Percentiles rank a stretch among this genome's conserved stretches.
phyloP scores from a whole-genome alignment of 768 basidiomycete species.

The Russula olivacea region DNA sequence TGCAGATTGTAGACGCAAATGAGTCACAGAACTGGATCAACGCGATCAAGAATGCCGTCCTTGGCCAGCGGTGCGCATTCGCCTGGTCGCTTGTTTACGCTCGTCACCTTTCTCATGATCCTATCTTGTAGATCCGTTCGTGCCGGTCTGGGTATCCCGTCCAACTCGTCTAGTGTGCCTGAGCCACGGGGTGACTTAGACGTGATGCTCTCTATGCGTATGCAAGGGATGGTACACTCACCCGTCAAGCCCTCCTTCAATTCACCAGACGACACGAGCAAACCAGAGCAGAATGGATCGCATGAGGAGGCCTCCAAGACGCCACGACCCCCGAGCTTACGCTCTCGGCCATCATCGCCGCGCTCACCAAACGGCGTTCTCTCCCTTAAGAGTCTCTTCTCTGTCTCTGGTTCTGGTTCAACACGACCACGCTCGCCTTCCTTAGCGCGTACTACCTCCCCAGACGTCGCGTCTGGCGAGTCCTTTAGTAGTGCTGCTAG shows the following conservation, averaged over 20 bases:
- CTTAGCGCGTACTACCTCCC: slow-evolving; percentile 32
- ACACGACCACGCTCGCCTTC: slow-evolving; percentile 54
- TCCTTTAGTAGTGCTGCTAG: slow-evolving; percentile 53
- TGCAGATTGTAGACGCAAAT: slow-evolving; percentile 54
- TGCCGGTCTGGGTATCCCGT: slow-evolving; percentile 53
- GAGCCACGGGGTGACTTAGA: slow-evolving; percentile 79
- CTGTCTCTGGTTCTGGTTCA: slow-evolving; percentile 34
- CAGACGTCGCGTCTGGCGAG: slow-evolving; percentile 39
- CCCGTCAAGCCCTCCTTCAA: slow-evolving; percentile 23
- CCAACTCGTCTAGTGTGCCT: slow-evolving; percentile 37
- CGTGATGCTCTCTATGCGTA: slow-evolving; percentile 75
- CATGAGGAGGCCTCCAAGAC: not conserved
- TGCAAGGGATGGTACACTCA: slow-evolving; percentile 53
- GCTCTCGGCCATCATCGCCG: slow-evolving; percentile 25
- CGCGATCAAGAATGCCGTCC: slow-evolving; percentile 63
- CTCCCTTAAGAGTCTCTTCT: slow-evolving; percentile 55
- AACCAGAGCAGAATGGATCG: slow-evolving; percentile 4
- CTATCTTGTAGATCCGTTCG: slow-evolving; percentile 51
- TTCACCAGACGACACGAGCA: slow-evolving; percentile 4
- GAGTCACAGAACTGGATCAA: slow-evolving; percentile 75
- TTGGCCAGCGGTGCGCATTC: slow-evolving; percentile 55
- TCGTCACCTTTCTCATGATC: slow-evolving; percentile 5
- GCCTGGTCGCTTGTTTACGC: not conserved
- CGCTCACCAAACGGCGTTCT: slow-evolving; percentile 39
- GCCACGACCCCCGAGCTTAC: slow-evolving; percentile 31